Base-by-base conservation (phyloP, 179 eudicot genomes). In the Spinacia oleracea region DNA sequence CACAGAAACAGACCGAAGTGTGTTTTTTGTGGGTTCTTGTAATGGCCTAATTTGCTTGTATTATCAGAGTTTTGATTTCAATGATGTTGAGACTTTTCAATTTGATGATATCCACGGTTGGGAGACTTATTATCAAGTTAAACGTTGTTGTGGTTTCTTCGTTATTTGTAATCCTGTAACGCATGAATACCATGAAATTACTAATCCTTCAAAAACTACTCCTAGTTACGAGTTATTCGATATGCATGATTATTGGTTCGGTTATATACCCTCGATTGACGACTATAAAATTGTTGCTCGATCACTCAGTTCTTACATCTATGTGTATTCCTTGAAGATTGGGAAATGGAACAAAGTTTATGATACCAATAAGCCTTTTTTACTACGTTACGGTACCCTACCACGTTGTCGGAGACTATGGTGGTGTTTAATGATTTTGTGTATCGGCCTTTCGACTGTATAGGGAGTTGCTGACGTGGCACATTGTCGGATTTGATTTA, bases 281-380 rank as follows among this genome's bases (percentile, higher is more conserved):
- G 79, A 77, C 21, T 77, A 75, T 11, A 75, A 43, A 45, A 75
- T 75, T 63, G 59, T 63, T 16, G 60, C 78, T 75, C 21, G 20
- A 31, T 12, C 21, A 4, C 2, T 5, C 3, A 2, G 4, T 32
- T 11, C 3, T 1, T 12, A 29, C 21, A 3, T 29, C 9, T 63
- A 62, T 63, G 78, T 75, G 70, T 75, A 16, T 45, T 75, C 78
- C 3, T 62, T 45, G 58, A 62, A 59, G 45, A 60, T 20, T 15
- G 32, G 50, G 38, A 8, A 45, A 63, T 75, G 70, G 78, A 45
- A 75, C 43, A 27, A 9, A 29, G 31, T 63, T 10, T 15, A 5
- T 45, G 32, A 31, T 5, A 14, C 32, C 3, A 16, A 29, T 29
- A 35, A 12, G 20, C 2, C 15, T 63, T 4, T 12, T 43, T n/a